These are phyloP conservation scores for Vachellia pachyceras DNA, from an alignment of 306 rosid species.

Conservation along the genomic window DNA sequence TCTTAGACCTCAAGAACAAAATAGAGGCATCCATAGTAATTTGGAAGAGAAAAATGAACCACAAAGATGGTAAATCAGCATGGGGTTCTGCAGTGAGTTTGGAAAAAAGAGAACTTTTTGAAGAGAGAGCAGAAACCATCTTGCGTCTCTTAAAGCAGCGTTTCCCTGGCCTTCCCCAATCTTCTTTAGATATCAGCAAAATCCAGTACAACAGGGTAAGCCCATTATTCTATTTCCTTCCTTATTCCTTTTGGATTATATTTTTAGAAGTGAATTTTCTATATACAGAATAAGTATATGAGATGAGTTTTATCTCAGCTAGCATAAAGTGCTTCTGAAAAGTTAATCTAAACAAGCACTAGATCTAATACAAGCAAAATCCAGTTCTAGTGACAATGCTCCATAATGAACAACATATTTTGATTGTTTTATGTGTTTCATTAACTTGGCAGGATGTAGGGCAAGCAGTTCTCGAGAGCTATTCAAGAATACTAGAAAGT, in stretches of 20 bases:
- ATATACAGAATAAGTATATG: too few species aligned
- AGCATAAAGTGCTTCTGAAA: too few species aligned
- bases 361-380: not conserved
- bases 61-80: slow-evolving; percentile 82
- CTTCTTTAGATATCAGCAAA: slow-evolving; percentile 90
- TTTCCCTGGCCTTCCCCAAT: slow-evolving; percentile 95
- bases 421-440: not conserved
- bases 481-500: slow-evolving; percentile 95
- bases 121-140: slow-evolving; percentile 98
- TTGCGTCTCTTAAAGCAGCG: slow-evolving; percentile 88
- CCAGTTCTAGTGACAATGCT: not conserved
- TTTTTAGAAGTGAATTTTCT: too few species aligned
- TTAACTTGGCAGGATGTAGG: slow-evolving; percentile 78
- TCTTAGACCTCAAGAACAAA: slow-evolving; percentile 84
- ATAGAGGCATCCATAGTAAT: slow-evolving; percentile 96
- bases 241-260: too few species aligned
- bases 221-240: not conserved
- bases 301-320: too few species aligned
- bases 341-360: too few species aligned
- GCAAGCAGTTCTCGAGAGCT: slow-evolving; percentile 93
- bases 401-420: not conserved
- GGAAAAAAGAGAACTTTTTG: slow-evolving; percentile 95
- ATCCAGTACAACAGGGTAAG: slow-evolving; percentile 82
- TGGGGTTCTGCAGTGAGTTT: slow-evolving; percentile 97
- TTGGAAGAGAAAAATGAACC: slow-evolving; percentile 95